These are phyloP conservation scores for Paramarasmius palmivorus DNA, from an alignment of 1,284 basidiomycete species.

Conservation along the genomic window DNA sequence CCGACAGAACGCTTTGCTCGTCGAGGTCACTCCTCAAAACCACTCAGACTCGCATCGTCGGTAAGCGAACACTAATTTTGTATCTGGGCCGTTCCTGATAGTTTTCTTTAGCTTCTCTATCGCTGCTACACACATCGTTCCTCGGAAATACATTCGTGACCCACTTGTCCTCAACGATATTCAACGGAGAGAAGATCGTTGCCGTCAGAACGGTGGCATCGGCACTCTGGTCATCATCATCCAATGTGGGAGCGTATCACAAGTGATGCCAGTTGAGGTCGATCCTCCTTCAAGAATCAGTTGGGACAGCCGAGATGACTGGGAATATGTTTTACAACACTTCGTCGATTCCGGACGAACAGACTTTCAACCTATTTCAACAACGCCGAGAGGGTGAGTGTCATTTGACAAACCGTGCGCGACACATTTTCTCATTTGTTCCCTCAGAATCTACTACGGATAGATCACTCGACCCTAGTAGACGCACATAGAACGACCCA, in stretches of 20 bases:
- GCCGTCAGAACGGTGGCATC: constrained; percentile 68
- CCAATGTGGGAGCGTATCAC: constrained; percentile 70
- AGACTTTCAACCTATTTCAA: constrained; percentile 78
- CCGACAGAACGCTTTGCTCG: constrained; percentile 67
- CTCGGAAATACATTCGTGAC: constrained; percentile 67
- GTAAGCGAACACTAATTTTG: constrained; percentile 39
- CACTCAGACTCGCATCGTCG: constrained; percentile 60
- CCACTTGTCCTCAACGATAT: constrained; percentile 74
- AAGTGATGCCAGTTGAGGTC: constrained; percentile 83
- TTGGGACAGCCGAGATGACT: constrained; percentile 76
- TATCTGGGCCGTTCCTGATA: too few species aligned
- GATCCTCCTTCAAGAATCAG: constrained; percentile 71
- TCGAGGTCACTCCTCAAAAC: constrained; percentile 61
- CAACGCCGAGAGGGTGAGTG: constrained; percentile 68
- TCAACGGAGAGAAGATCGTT: constrained; percentile 73
- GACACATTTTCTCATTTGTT: too few species aligned
- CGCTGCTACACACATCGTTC: constrained; percentile 67
- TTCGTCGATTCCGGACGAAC: constrained; percentile 72
- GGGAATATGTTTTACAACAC: constrained; percentile 63
- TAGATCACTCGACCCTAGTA: too few species aligned
- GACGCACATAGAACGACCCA: too few species aligned
- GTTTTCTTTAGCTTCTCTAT: constrained; percentile 76
- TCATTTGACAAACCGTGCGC: not conserved
- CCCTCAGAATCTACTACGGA: too few species aligned
- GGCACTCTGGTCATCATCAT: constrained; percentile 72